Conservation (phyloP, 495 filamentous ascomycete species). For the Xylaria scruposa region DNA sequence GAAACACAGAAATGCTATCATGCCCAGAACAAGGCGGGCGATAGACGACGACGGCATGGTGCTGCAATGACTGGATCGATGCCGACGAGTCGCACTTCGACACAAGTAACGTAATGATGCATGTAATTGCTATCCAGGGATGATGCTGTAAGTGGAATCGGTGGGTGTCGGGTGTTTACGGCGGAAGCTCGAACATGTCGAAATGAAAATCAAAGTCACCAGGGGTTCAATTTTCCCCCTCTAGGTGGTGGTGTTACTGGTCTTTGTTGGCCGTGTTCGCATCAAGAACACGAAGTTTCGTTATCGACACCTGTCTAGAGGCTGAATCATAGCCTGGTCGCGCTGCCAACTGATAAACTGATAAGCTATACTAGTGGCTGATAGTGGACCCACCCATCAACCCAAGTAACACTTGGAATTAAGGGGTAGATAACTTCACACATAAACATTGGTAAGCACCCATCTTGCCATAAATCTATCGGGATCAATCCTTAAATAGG, state of each 20-base stretch:
- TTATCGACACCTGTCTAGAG: slow-evolving; percentile 13
- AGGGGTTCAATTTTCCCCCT: not conserved
- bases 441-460: too few relatives aligned
- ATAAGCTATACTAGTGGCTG: not conserved
- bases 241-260: not conserved
- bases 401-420: too few relatives aligned
- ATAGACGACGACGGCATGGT: slow-evolving; percentile 31
- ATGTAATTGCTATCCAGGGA: slow-evolving; percentile 12
- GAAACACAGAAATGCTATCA: slow-evolving; percentile 28
- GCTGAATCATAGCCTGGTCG: not conserved
- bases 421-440: too few relatives aligned
- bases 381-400: too few relatives aligned
- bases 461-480: too few relatives aligned
- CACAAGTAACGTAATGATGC: not conserved
- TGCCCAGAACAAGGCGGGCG: slow-evolving; percentile 30
- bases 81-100: not conserved
- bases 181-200: slow-evolving; percentile 21
- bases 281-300: not conserved
- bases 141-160: not conserved
- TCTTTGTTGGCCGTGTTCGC: not conserved
- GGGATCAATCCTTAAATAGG: too few relatives aligned
- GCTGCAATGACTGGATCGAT: slow-evolving; percentile 21
- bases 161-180: not conserved
- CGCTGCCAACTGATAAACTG: not conserved
- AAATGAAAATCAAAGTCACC: not conserved